Conservation (phyloP, 352 stramenopile genomes). For the Globisporangium polare region DNA sequence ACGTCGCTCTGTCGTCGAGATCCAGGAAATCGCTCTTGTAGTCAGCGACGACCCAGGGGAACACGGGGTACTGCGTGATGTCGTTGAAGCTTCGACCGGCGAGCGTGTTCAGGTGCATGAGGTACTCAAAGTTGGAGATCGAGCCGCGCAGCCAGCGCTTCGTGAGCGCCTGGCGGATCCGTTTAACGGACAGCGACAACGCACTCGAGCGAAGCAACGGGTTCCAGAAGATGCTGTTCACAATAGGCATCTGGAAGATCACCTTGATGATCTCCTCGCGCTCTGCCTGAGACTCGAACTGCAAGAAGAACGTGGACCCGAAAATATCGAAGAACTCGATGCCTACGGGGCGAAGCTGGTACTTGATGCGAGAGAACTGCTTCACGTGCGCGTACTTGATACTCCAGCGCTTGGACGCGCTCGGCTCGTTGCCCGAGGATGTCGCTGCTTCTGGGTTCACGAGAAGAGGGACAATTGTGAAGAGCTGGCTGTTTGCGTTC, state of each 20-base stretch:
- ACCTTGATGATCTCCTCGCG: conserved; percentile 68
- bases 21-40: conserved; percentile 88
- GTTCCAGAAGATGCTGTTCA: conserved; percentile 82
- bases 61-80: conserved; percentile 97
- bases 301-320: conserved; percentile 67
- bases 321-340: conserved; percentile 76
- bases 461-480: conserved; percentile 39
- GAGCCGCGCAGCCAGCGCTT: conserved; percentile 66
- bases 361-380: conserved; percentile 78
- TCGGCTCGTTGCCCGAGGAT: background rate
- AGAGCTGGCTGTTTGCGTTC: conserved; percentile 26
- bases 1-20: conserved; percentile 71
- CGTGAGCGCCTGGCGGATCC: conserved; percentile 61
- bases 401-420: conserved; percentile 39
- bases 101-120: conserved; percentile 95
- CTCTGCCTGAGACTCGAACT: conserved; percentile 48
- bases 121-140: conserved; percentile 94
- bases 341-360: conserved; percentile 66
- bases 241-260: conserved; percentile 75
- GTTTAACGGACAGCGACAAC: conserved; percentile 57
- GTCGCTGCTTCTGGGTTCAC: background rate
- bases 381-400: conserved; percentile 65
- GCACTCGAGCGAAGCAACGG: conserved; percentile 60
- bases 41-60: conserved; percentile 94
- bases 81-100: conserved; percentile 96